Evolutionary conservation across 257 asterid genomes (phyloP), one percentile per base, ranked within the genome.

Genomic region (Solanum tacnaense): DNA sequence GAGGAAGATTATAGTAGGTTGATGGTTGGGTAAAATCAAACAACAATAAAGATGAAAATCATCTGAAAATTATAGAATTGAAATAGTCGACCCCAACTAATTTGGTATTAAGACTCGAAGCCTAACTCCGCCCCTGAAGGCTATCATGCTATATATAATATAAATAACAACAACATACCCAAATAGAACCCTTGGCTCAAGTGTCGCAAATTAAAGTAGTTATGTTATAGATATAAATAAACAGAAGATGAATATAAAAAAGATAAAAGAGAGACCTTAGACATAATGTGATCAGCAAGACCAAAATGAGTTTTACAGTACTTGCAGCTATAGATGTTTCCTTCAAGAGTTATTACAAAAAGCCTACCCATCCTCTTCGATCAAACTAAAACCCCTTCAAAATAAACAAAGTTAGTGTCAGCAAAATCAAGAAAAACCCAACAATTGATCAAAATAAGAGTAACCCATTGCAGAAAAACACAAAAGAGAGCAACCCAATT

Each of bases 221-320:
- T 60, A 60, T 60, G 41, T 18, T 20, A 27, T n/a, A 52, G 0
- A 27, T 21, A 39, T 72, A 34, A 9, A 36, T 65, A 52, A 62
- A 32, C 38, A 38, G 67, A 31, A 25, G 79, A 38, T 15, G 36
- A 16, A 39, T 21, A 39, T 21, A 12, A 25, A 87, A 12, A 65
- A n/a, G 31, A 1, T 11, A 72, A 75, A 36, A 29, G 5, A 5
- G 21, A 73, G 6, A 94, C 99, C 99, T 89, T 94, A 35, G 99
- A 95, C 13, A 96, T 46, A 89, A 95, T 25, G 90, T 93, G 96
- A 7, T 91, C 89, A 81, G 56, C 25, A 83, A 93, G 93, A 46
- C 94, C 98, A 34, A 96, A 94, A 88, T 96, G 96, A 88, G 97
- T 86, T 4, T 89, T 84, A 87, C 99, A 96, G 91, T 92, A 85